phyloP scores from a whole-genome alignment of 1,284 basidiomycete genomes.

The Heterobasidion parviporum region DNA sequence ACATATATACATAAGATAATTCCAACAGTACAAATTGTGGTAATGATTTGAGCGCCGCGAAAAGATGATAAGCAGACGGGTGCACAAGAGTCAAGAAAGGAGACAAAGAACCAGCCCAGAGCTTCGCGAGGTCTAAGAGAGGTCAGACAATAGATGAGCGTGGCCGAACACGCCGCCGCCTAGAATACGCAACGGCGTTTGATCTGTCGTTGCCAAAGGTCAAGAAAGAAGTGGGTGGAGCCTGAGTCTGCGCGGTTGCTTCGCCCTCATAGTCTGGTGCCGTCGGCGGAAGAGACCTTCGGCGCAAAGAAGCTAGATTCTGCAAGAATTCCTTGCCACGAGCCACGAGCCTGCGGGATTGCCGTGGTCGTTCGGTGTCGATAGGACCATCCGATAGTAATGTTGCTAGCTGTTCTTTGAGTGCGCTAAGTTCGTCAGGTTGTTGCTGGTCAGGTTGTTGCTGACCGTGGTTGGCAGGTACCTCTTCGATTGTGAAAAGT shows the following conservation, averaged over 20 bases:
- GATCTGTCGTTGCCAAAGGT: background rate
- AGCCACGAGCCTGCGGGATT: background rate
- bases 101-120: too few relatives aligned
- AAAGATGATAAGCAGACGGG: background rate
- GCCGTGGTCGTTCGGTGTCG: background rate
- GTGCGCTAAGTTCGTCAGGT: too few relatives aligned
- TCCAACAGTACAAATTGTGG: too few relatives aligned
- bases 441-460: too few relatives aligned
- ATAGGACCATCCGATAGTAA: background rate
- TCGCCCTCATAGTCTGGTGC: background rate
- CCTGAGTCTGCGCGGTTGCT: background rate
- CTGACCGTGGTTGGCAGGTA: too few relatives aligned
- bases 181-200: background rate
- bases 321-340: background rate
- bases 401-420: too few relatives aligned
- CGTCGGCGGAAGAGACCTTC: background rate
- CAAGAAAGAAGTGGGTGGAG: slow-evolving; percentile 1
- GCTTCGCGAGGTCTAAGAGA: background rate
- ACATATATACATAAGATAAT: background rate
- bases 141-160: background rate
- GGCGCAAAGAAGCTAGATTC: background rate
- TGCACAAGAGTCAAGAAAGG: background rate
- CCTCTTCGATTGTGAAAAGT: too few relatives aligned
- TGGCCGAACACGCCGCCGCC: background rate
- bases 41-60: too few relatives aligned